These are phyloP conservation scores for Mortierella sp. DNA, from an alignment of 371 early-diverging fungal genomes.

Conservation along the genomic window DNA sequence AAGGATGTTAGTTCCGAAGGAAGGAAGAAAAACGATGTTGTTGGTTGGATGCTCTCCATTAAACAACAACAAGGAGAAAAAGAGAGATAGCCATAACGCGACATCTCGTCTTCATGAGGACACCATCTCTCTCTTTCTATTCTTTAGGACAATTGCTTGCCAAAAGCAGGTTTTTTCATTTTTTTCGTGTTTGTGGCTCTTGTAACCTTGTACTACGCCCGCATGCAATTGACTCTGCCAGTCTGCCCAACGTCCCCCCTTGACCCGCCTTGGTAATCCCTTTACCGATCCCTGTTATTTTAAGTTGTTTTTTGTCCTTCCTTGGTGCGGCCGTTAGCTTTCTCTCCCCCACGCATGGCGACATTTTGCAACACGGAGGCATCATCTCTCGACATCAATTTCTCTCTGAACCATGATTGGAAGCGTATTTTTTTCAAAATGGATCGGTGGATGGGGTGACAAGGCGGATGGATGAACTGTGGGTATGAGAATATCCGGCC, in stretches of 20 bases:
- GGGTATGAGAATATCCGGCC: not conserved
- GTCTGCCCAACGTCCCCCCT: not conserved
- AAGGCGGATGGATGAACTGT: not conserved
- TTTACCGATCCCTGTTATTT: not conserved
- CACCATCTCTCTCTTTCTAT: conserved; percentile 17
- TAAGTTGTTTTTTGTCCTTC: not conserved
- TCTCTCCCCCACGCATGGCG: conserved; percentile 13
- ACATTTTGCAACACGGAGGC: conserved; percentile 18
- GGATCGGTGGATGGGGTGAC: not conserved
- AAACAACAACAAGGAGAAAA: not conserved
- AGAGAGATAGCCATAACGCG: conserved; percentile 10
- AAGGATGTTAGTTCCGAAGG: not conserved
- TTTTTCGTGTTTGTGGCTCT: not conserved
- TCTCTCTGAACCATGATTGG: not conserved
- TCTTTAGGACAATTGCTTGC: conserved; percentile 15
- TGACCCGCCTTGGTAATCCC: not conserved
- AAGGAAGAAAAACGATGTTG: not conserved
- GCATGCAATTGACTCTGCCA: not conserved
- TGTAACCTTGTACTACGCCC: not conserved
- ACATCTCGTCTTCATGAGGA: conserved; percentile 25
- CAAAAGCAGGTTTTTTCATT: conserved; percentile 9
- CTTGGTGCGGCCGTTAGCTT: not conserved
- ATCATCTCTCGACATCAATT: not conserved
- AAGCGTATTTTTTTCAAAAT: not conserved
- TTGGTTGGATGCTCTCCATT: not conserved